Base-by-base conservation (phyloP, 2,329 filamentous ascomycete genomes). In the Basipetospora chlamydospora region DNA sequence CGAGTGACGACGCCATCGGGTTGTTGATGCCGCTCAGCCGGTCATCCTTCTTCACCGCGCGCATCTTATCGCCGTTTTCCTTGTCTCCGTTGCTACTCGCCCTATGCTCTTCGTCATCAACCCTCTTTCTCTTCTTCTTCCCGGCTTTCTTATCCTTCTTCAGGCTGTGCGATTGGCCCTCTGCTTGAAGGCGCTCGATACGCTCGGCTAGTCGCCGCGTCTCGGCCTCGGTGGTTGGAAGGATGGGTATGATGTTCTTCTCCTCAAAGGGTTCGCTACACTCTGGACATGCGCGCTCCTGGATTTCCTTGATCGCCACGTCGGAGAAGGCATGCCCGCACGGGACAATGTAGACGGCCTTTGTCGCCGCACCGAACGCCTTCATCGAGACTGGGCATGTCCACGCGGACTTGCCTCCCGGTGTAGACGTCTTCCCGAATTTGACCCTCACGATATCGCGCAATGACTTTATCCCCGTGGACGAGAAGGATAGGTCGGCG, bases 301-400 rank as follows among this genome's bases (percentile, higher is more conserved):
- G 53, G n/a, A 92, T 74, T 56, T 90, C 82, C 46, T 78, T 81
- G 45, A 96, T 77, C 6, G 86, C 85, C 37, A 77, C 75, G 42
- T 92, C 86, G 1, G 84, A 79, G 57, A 96, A 96, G 1, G 84
- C 87, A 62, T 98, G 92, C 0, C 90, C 92, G 49, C 90, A 98
- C 0, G 90, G 90, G 4, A 96, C 83, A 3, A 98, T 50, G 49
- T 96, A 98, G 2, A 93, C 84, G 1, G 85, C 70, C 56, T 80
- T 88, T 12, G 79, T 77, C 5, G 67, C 67, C 0, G 86, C 77
- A 0, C 90, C 90, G 17, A 98, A 60, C 53, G 81, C 77, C 53
- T 92, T 93, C 48, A 81, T 73, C 2, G 87, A 93, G 38, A 96
- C 72, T 0, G 88, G 87, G 50, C 90, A 98, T 20, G 84, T 71